Evolutionary conservation across 495 filamentous ascomycete genomes (phyloP).

Genomic region (Durotheca rogersii): DNA sequence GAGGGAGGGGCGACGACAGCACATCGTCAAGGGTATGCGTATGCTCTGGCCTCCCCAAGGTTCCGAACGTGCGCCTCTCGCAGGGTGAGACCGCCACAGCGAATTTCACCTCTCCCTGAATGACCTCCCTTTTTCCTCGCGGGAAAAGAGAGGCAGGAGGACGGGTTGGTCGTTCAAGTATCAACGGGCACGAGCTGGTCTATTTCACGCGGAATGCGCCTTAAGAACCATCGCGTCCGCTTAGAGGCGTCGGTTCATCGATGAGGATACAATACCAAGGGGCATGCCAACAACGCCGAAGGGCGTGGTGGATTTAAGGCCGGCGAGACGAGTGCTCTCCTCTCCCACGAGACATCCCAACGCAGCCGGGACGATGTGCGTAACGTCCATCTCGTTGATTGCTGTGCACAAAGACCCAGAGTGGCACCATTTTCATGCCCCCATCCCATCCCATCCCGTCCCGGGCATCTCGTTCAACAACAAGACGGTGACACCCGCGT

Average conservation of each 20-base stretch:
- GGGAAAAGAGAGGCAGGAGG: too few species aligned
- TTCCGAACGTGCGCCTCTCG: too few species aligned
- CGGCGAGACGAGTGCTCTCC: too few species aligned
- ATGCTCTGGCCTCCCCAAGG: too few species aligned
- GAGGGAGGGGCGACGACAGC: too few species aligned
- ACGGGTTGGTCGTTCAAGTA: constrained; percentile 66
- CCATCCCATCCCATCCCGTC: background rate
- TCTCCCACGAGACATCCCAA: background rate
- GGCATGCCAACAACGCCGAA: too few species aligned
- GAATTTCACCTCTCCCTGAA: too few species aligned
- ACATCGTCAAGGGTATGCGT: too few species aligned
- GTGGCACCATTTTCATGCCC: background rate
- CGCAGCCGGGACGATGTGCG: background rate
- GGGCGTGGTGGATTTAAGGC: constrained; percentile 7
- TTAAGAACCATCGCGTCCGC: constrained; percentile 74
- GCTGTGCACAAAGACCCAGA: background rate
- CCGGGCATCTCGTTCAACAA: background rate
- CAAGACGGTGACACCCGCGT: background rate
- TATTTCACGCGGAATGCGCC: constrained; percentile 79
- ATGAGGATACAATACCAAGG: constrained; percentile 65
- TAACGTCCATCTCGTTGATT: constrained; percentile 1
- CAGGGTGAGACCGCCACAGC: too few species aligned
- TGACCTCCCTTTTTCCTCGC: too few species aligned
- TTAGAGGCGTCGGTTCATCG: constrained; percentile 65
- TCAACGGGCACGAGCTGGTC: constrained; percentile 77